A percentile compares a stretch with the other conserved stretches of the same genome.
phyloP scores from a whole-genome alignment of 371 early-diverging fungal genomes.

The Mortierella sp. region DNA sequence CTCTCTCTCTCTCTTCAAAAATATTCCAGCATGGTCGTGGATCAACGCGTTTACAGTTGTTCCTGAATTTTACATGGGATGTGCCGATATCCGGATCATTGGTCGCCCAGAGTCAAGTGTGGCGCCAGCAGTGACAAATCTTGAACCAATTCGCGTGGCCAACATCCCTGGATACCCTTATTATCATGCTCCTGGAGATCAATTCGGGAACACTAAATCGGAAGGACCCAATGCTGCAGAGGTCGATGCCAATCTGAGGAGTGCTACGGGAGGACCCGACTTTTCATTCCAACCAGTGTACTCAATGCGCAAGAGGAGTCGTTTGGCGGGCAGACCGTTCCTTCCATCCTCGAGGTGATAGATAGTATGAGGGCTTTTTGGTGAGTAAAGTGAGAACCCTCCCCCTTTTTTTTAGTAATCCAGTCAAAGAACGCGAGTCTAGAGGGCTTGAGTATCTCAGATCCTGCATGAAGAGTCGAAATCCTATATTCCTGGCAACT shows the following conservation, averaged over 20 bases:
- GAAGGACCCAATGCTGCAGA: constrained; percentile 24
- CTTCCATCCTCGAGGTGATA: not conserved
- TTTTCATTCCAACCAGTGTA: constrained; percentile 4
- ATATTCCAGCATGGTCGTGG: constrained; percentile 74
- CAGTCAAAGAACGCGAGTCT: too few species aligned
- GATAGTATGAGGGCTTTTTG: too few species aligned
- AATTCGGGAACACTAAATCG: constrained; percentile 38
- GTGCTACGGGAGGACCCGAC: constrained; percentile 26
- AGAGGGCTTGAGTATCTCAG: too few species aligned
- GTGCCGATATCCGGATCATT: constrained; percentile 70
- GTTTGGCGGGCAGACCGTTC: not conserved
- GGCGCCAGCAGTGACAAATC: constrained; percentile 8
- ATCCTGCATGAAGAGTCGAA: too few species aligned
- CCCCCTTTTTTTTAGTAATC: too few species aligned
- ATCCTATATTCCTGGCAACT: too few species aligned
- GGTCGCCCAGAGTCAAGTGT: constrained; percentile 27
- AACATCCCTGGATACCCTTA: constrained; percentile 41
- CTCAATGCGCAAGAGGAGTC: constrained; percentile 8
- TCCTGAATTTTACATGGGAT: constrained; percentile 75
- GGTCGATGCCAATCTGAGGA: constrained; percentile 18
- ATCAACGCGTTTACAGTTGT: constrained; percentile 69
- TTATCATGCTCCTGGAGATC: constrained; percentile 30
- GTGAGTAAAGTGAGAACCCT: too few species aligned
- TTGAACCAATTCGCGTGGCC: constrained; percentile 11
- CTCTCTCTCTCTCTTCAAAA: too few species aligned